Base-by-base conservation (phyloP, 305 asterid genomes). In the Fraxinus latifolia region DNA sequence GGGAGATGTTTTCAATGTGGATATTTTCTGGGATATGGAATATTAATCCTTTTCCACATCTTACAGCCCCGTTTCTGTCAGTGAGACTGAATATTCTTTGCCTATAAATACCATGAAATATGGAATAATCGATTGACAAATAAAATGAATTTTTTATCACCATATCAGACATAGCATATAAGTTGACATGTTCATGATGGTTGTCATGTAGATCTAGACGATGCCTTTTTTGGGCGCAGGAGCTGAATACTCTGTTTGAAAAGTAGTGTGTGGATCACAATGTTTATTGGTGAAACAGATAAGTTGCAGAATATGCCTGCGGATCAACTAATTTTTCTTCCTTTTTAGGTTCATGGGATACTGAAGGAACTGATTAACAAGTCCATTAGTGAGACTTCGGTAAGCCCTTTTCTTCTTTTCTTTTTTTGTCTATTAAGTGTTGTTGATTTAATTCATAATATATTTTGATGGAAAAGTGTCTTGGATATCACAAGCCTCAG, bases 291-390 rank as follows among this genome's bases (percentile, higher is more conserved):
- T 37, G 9, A 37, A 68, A 34, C 62, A 44, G 68, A 67, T 25
- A 15, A 39, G 65, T 12, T 60, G 71, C 70, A 25, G 47, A 5
- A 19, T 78, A 44, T 67, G 72, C 85, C 78, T 73, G 82, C 47
- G 5, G 39, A 70, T 76, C 73, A 53, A 15, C 80, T 65, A 55
- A 53, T 55, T n/a, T 77, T 47, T 62, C 42, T 60, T 27, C 53
- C 83, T 83, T 84, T 83, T 74, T 87, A 91, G 97, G 97, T 93
- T 82, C 97, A 93, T 80, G 92, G 84, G 68, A 17, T 91, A 83
- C 87, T 93, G 85, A 93, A 88, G 90, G 97, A 93, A 14, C 87
- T 93, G 76, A 91, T 93, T 82, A 91, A 89, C 81, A 93, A 91
- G 91, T 87, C 97, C 47, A 89, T 91, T 47, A 90, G 85, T 77